Evolutionary conservation across 2,329 filamentous ascomycete genomes (phyloP), one percentile per base, ranked within the genome.

Genomic region (Leptographium galeiforme): DNA sequence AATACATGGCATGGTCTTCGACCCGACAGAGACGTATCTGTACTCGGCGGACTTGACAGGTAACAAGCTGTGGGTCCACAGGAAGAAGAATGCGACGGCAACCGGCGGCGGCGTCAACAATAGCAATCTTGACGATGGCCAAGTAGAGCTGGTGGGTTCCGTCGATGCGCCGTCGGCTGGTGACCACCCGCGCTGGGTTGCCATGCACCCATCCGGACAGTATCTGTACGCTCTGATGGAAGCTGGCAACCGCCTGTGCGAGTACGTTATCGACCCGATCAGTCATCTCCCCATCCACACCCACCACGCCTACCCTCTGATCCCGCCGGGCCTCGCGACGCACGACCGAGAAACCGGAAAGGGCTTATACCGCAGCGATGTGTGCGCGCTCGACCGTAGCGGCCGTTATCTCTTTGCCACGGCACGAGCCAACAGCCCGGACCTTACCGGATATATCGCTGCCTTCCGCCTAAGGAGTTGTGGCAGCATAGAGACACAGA

Each of bases 181-280:
- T 56, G 89, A 95, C 67, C 89, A 93, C 66, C 89, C 89, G 16
- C 80, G 89, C 62, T 95, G 89, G 89, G 86, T 94, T 14, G 87
- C 87, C 60, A 84, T 94, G 65, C 86, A 91, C 66, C 84, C 84
- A 3, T 78, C 78, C 1, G 87, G 87, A 19, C 78, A 82, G 55
- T 89, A 89, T 67, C 75, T 95, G 54, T 95, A 94, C 69, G 87
- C 79, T 8, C 75, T 95, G 60, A 94, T 93, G 86, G 89, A 95
- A 69, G 84, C 83, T n/a, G 87, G 88, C 53, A 95, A 95, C 71
- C 75, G 84, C 51, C 70, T 95, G 54, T 88, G 81, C 66, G 85
- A 89, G 61, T 95, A 93, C 68, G 76, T 86, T 59, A 81, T 95
- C 67, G 85, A 93, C 66, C 78, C 82, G 53, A 66, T 72, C 46